Evolutionary conservation across 176 grass and related monocot species (phyloP), one percentile per base, ranked within the genome.

Genomic region (Tillandsia fasciculata): DNA sequence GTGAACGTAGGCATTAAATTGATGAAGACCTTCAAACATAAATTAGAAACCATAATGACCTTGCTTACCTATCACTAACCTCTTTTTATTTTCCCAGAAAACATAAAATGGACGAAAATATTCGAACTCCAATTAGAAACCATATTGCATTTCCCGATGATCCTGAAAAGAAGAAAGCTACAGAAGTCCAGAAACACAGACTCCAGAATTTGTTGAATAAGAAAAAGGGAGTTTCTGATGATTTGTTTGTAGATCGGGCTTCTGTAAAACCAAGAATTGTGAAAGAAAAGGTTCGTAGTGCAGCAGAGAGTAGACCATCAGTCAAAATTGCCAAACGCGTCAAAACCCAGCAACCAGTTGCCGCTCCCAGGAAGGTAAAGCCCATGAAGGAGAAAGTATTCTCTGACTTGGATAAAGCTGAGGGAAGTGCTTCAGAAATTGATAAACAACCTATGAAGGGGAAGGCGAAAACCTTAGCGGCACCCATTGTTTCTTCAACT

Each of bases 131-230:
- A 29, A 24, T 9, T 14, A 82, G 90, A 59, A 56, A 89, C 70
- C 90, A 93, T 66, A 89, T 93, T 70, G 65, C 76, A 68, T 99
- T 99, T 90, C 93, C 86, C 71, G 48, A 68, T 68, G 76, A 11
- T 69, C 61, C 72, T 42, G 64, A 68, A 49, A 70, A 48, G 33
- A 72, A 74, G 67, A 83, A 29, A 69, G 5, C 69, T 23, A 52
- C 12, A 71, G 42, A 74, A 52, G 11, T 69, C 64, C 26, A 69
- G 14, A 75, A 78, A 73, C 80, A 79, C 24, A 74, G 50, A 76
- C 48, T n/a, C 51, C 75, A 72, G 2, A 2, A 48, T 29, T 67
- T 50, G 47, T 59, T 9, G 12, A 72, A 87, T 10, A 87, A 74
- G 50, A 77, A 77, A 85, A 82, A 64, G 48, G 54, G 65, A 12